Conservation (phyloP, 768 basidiomycete genomes). For the Mycena galopus region DNA sequence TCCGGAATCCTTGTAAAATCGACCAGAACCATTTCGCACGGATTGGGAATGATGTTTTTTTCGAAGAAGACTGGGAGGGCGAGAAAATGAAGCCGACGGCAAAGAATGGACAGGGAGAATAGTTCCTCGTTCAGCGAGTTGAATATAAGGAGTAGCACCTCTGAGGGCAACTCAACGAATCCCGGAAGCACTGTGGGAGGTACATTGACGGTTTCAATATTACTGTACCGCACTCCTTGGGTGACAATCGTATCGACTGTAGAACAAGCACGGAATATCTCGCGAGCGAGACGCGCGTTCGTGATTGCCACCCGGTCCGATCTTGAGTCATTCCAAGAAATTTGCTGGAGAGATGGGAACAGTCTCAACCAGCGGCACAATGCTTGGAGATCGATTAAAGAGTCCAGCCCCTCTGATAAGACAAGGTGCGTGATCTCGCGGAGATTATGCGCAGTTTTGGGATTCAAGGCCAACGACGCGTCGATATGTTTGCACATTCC, state of each 20-base stretch:
- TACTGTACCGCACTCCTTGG: neutral
- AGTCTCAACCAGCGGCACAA: conserved; percentile 14
- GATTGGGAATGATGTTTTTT: neutral
- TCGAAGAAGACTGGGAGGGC: conserved; percentile 16
- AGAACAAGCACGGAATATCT: conserved; percentile 18
- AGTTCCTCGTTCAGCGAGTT: neutral
- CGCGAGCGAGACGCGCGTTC: neutral
- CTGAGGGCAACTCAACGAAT: conserved; percentile 9
- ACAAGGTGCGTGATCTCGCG: conserved; percentile 18
- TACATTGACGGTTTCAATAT: neutral
- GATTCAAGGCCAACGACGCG: conserved; percentile 9
- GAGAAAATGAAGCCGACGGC: conserved; percentile 23
- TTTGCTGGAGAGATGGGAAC: conserved; percentile 7
- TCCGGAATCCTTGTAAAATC: neutral
- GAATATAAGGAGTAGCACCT: conserved; percentile 13
- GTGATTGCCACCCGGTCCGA: no score
- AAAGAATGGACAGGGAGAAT: conserved; percentile 11
- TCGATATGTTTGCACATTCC: conserved; percentile 1
- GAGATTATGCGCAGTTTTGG: neutral
- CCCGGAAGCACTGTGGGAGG: neutral
- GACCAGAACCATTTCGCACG: neutral
- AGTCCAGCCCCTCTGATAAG: conserved; percentile 7
- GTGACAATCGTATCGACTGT: neutral
- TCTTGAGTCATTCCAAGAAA: neutral
- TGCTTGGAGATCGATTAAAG: neutral